These are phyloP conservation scores for Fusarium napiforme DNA, from an alignment of 2,329 filamentous ascomycete genomes.

Conservation along the genomic window DNA sequence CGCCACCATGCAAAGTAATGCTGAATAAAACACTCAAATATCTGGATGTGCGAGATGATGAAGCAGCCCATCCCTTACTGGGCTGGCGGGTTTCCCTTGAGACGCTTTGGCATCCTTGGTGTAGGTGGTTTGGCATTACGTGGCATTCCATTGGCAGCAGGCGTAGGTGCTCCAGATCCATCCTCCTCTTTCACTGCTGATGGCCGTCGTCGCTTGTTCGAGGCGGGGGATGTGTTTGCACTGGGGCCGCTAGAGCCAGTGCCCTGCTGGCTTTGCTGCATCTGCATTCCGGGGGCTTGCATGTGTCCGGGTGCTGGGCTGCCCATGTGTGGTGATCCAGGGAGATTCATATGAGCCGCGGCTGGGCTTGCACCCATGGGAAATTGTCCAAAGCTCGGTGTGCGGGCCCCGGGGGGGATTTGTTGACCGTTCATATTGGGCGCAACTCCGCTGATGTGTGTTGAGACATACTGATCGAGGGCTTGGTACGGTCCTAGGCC, in stretches of 20 bases:
- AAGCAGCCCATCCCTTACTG: constrained; percentile 31
- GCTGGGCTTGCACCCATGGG: constrained; percentile 70
- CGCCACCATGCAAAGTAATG: constrained; percentile 53
- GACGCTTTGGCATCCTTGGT: constrained; percentile 66
- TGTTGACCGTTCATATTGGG: constrained; percentile 61
- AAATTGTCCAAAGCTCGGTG: constrained; percentile 67
- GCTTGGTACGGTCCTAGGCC: constrained; percentile 66
- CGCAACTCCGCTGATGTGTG: constrained; percentile 55
- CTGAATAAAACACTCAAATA: constrained; percentile 40
- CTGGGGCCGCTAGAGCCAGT: constrained; percentile 73
- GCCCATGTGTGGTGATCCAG: constrained; percentile 69
- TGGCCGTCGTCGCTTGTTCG: constrained; percentile 68
- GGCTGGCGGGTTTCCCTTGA: constrained; percentile 59
- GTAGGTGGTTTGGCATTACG: constrained; percentile 67
- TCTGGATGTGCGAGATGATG: not conserved
- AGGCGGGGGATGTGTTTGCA: constrained; percentile 73
- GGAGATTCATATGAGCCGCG: constrained; percentile 67
- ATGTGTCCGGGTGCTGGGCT: constrained; percentile 71
- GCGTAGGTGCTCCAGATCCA: constrained; percentile 60
- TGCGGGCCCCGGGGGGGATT: constrained; percentile 62
- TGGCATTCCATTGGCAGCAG: constrained; percentile 61
- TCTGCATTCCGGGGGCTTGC: constrained; percentile 73
- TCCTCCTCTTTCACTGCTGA: constrained; percentile 69
- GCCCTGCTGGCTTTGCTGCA: constrained; percentile 75
- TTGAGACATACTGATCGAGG: constrained; percentile 68